Evolutionary conservation across 805 yeast species (phyloP).

Genomic region (Saccharomycopsis vini): DNA sequence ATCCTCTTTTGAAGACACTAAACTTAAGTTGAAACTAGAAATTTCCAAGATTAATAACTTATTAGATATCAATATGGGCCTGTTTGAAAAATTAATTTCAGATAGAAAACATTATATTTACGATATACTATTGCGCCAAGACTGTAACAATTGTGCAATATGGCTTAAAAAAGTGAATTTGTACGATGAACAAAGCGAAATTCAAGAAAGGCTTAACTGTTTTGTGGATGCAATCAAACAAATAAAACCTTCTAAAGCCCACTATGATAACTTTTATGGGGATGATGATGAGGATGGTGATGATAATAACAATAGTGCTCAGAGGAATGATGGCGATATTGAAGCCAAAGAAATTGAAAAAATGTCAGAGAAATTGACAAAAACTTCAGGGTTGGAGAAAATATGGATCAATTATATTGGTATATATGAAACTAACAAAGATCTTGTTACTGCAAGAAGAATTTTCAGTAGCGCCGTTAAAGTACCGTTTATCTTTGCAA

Average conservation of each 20-base stretch:
- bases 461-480: slow-evolving; percentile 57
- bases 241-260: slow-evolving; percentile 51
- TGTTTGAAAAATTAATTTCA: slow-evolving; percentile 48
- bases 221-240: slow-evolving; percentile 57
- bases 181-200: slow-evolving; percentile 30
- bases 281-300: slow-evolving; percentile 4
- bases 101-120: slow-evolving; percentile 49
- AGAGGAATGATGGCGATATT: not conserved
- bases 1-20: slow-evolving; percentile 13
- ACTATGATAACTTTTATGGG: slow-evolving; percentile 20
- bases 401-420: slow-evolving; percentile 68
- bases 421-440: slow-evolving; percentile 48
- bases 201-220: slow-evolving; percentile 40
- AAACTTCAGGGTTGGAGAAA: slow-evolving; percentile 38
- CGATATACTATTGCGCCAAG: slow-evolving; percentile 58
- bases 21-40: slow-evolving; percentile 19
- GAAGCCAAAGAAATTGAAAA: slow-evolving; percentile 8
- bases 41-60: slow-evolving; percentile 23
- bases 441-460: slow-evolving; percentile 49
- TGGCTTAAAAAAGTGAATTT: slow-evolving; percentile 62
- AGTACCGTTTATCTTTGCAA: slow-evolving; percentile 55
- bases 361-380: slow-evolving; percentile 9
- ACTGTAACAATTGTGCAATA: slow-evolving; percentile 48
- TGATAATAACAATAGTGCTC: not conserved
- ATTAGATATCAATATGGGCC: slow-evolving; percentile 36